Evolutionary conservation across 2,329 filamentous ascomycete genomes (phyloP).

Genomic region (Helicocarpus griseus): DNA sequence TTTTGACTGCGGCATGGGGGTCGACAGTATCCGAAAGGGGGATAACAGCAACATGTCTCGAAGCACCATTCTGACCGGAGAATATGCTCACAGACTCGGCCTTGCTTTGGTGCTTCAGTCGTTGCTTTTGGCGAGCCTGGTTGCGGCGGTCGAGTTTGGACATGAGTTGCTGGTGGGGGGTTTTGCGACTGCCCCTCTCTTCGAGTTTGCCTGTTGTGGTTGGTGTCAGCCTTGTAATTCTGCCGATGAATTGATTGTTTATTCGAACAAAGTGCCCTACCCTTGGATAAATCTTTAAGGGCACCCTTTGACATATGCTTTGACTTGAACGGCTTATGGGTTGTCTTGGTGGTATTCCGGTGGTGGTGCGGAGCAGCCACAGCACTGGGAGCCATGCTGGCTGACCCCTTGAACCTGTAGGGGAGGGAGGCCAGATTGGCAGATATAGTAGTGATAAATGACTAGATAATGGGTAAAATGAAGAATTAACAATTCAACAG

Average conservation of each 20-base stretch:
- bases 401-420: slow-evolving; percentile 71
- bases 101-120: slow-evolving; percentile 74
- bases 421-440: slow-evolving; percentile 44
- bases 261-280: slow-evolving; percentile 33
- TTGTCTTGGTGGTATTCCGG: slow-evolving; percentile 79
- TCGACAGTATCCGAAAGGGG: slow-evolving; percentile 70
- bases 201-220: slow-evolving; percentile 62
- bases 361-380: slow-evolving; percentile 63
- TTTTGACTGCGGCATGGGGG: slow-evolving; percentile 54
- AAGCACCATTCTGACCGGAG: slow-evolving; percentile 73
- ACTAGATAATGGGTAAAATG: not conserved
- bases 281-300: slow-evolving; percentile 76
- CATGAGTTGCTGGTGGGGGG: slow-evolving; percentile 92
- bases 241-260: not conserved
- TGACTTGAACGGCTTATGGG: slow-evolving; percentile 87
- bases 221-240: slow-evolving; percentile 13
- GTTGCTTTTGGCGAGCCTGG: slow-evolving; percentile 81
- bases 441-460: not conserved
- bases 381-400: slow-evolving; percentile 63
- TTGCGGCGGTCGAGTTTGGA: slow-evolving; percentile 94
- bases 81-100: slow-evolving; percentile 73
- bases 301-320: slow-evolving; percentile 81
- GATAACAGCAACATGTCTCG: slow-evolving; percentile 78
- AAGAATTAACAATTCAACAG: not conserved
- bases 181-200: slow-evolving; percentile 69